Conservation (phyloP, 192 early-diverging fungal species). For the Coemansia sp. region DNA sequence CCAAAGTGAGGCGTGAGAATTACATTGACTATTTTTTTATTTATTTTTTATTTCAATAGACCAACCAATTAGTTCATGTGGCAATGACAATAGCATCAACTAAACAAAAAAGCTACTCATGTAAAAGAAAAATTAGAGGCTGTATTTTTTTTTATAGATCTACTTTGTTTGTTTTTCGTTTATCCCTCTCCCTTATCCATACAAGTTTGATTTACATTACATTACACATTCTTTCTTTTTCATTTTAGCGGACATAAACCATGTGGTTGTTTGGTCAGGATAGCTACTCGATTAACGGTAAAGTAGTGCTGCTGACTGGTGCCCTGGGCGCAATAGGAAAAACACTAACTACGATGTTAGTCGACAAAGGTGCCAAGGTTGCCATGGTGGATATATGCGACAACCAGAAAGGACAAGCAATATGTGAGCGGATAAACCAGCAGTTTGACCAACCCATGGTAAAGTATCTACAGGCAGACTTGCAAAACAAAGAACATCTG, state of each 20-base stretch:
- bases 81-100: too few species aligned
- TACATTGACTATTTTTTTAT: background rate
- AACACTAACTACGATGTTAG: slow-evolving; percentile 15
- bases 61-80: background rate
- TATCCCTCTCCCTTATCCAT: too few species aligned
- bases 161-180: too few species aligned
- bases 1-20: background rate
- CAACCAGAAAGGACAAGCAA: background rate
- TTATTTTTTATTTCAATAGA: background rate
- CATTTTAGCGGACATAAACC: background rate
- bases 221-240: too few species aligned
- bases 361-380: slow-evolving; percentile 19
- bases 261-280: slow-evolving; percentile 1
- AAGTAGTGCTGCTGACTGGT: slow-evolving; percentile 41
- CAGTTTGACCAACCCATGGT: background rate
- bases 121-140: too few species aligned
- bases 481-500: slow-evolving; percentile 16
- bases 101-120: too few species aligned
- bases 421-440: slow-evolving; percentile 22
- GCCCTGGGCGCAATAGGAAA: slow-evolving; percentile 41
- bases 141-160: too few species aligned
- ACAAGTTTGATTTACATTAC: too few species aligned
- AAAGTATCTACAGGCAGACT: slow-evolving; percentile 23
- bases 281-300: slow-evolving; percentile 20
- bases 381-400: slow-evolving; percentile 31